phyloP scores from a whole-genome alignment of 495 filamentous ascomycete species.

The Sphaerosporella brunnea region DNA sequence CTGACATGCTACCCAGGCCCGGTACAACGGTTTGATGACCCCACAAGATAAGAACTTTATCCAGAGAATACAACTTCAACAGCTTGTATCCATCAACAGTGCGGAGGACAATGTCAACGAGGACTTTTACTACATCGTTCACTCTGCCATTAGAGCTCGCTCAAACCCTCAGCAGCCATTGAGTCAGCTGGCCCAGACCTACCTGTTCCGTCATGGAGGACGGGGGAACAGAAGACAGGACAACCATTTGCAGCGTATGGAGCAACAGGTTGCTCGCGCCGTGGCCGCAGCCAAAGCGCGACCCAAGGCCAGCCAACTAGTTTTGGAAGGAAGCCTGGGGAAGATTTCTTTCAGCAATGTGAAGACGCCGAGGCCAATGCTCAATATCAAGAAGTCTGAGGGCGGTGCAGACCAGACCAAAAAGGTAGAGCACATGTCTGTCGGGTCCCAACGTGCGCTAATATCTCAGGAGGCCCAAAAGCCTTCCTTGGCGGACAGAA shows the following conservation, averaged over 20 bases:
- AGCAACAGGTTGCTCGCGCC: conserved; percentile 92
- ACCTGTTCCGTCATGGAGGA: conserved; percentile 62
- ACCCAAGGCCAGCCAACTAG: conserved; percentile 95
- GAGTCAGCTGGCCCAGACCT: conserved; percentile 93
- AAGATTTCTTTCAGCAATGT: conserved; percentile 99
- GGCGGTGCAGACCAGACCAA: conserved; percentile 36
- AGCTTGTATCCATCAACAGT: conserved; percentile 45
- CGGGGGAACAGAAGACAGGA: conserved; percentile 46
- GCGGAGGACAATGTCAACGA: conserved; percentile 53
- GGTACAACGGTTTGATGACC: conserved; percentile 94
- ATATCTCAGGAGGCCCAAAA: not conserved
- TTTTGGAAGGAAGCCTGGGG: conserved; percentile 91
- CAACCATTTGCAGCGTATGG: conserved; percentile 97
- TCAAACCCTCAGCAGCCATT: conserved; percentile 80
- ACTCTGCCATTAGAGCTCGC: conserved; percentile 76
- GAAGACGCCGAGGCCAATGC: conserved; percentile 80
- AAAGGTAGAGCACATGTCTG: conserved; percentile 9
- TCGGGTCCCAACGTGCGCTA: not conserved
- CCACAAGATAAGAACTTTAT: conserved; percentile 99
- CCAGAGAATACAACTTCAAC: conserved; percentile 90
- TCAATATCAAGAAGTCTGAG: conserved; percentile 88
- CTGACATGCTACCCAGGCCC: conserved; percentile 33
- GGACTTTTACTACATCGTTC: conserved; percentile 98
- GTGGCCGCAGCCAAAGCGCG: conserved; percentile 93
- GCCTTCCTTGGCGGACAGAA: conserved; percentile 39